These are phyloP conservation scores for Dactylellina leptospora DNA, from an alignment of 2,329 filamentous ascomycete genomes.

Conservation along the genomic window DNA sequence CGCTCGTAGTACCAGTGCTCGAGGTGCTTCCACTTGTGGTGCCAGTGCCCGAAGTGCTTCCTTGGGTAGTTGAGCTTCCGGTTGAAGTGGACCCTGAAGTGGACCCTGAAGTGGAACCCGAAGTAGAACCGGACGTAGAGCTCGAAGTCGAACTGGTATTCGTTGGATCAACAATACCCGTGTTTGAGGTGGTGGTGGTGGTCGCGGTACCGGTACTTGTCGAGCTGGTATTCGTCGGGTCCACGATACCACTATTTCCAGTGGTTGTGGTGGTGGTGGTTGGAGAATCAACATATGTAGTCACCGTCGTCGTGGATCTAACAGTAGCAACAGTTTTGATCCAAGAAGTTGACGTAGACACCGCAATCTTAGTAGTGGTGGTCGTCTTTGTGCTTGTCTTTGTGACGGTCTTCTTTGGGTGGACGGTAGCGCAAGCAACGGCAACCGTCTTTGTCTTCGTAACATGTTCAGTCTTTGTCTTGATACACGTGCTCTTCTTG, in stretches of 20 bases:
- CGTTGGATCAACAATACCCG: neutral
- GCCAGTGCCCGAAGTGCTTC: neutral
- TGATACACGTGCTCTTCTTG: conserved; percentile 1
- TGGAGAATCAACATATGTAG: neutral
- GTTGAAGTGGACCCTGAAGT: neutral
- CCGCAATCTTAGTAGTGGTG: neutral
- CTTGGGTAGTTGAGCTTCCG: neutral
- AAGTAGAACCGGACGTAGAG: neutral
- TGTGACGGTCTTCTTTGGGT: neutral
- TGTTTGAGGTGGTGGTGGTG: neutral
- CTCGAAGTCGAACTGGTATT: neutral
- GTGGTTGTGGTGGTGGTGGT: neutral
- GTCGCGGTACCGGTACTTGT: too few species aligned
- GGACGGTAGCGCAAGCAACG: neutral
- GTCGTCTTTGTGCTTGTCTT: neutral
- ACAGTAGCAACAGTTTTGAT: conserved; percentile 5
- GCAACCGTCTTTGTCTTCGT: neutral
- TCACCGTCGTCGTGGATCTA: neutral
- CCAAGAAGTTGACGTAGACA: neutral
- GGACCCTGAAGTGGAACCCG: neutral
- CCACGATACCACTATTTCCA: neutral
- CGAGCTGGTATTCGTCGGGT: neutral
- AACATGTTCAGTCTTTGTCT: conserved; percentile 7
- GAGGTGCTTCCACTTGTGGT: neutral
- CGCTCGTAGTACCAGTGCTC: neutral